Evolutionary conservation across 176 grass and related monocot genomes (phyloP).

Genomic region (Triticum monococcum): DNA sequence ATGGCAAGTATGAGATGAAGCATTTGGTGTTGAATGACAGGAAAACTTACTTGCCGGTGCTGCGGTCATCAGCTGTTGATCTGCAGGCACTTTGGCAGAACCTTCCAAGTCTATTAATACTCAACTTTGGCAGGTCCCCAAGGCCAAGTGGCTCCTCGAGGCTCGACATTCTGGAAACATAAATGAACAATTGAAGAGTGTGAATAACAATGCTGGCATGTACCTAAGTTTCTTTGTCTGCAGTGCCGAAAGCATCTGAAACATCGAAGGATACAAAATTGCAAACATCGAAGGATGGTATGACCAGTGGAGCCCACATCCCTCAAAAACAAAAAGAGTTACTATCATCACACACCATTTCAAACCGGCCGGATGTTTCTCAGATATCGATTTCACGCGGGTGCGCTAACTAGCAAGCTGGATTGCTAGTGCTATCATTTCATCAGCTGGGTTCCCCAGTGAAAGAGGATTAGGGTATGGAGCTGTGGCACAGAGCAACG

Average conservation of each 20-base stretch:
- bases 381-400: not conserved
- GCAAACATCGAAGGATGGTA: not conserved
- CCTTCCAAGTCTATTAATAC: constrained; percentile 65
- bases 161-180: constrained; percentile 65
- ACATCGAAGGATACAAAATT: not conserved
- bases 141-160: constrained; percentile 76
- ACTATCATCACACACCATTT: not conserved
- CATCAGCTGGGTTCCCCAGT: not conserved
- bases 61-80: constrained; percentile 29
- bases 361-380: not conserved
- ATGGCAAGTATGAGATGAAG: not conserved
- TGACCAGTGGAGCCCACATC: not conserved
- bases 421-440: not conserved
- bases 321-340: not conserved
- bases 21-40: not conserved
- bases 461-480: not conserved
- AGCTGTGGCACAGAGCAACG: not conserved
- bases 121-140: constrained; percentile 73
- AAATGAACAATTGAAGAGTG: not conserved
- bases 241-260: not conserved
- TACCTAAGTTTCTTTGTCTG: not conserved
- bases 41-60: constrained; percentile 54
- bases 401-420: not conserved
- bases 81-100: constrained; percentile 39
- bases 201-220: not conserved